Conservation (phyloP, 2,329 filamentous ascomycete genomes). For the Aspergillus terreus region DNA sequence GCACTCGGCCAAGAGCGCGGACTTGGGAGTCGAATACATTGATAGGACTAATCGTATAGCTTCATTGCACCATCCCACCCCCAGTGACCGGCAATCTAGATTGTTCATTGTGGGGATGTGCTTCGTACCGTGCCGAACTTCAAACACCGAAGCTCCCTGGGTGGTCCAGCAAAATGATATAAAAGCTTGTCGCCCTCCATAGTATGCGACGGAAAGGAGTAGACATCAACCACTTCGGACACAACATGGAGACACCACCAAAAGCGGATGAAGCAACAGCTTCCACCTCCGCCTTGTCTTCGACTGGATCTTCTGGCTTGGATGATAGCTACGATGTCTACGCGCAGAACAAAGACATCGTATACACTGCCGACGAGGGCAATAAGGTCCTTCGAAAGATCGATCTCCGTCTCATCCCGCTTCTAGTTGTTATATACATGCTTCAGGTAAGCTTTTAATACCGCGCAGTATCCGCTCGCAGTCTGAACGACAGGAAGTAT, state of each 20-base stretch:
- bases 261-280: conserved; percentile 12
- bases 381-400: conserved; percentile 52
- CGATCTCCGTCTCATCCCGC: conserved; percentile 52
- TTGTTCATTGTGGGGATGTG: not conserved
- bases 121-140: too few relatives aligned
- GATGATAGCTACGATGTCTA: conserved; percentile 40
- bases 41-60: not conserved
- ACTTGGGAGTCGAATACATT: not conserved
- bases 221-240: too few relatives aligned
- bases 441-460: conserved; percentile 48
- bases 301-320: conserved; percentile 15
- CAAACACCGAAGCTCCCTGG: too few relatives aligned
- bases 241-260: not conserved
- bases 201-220: too few relatives aligned
- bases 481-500: conserved; percentile 16
- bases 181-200: too few relatives aligned
- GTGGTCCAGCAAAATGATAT: too few relatives aligned
- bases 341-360: conserved; percentile 19
- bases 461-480: not conserved
- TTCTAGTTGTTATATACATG: conserved; percentile 57
- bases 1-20: not conserved
- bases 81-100: not conserved
- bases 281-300: conserved; percentile 8
- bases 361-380: conserved; percentile 21
- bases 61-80: not conserved